phyloP scores from a whole-genome alignment of 139 green algal species.

The Tetradesmus lagerheimii region DNA sequence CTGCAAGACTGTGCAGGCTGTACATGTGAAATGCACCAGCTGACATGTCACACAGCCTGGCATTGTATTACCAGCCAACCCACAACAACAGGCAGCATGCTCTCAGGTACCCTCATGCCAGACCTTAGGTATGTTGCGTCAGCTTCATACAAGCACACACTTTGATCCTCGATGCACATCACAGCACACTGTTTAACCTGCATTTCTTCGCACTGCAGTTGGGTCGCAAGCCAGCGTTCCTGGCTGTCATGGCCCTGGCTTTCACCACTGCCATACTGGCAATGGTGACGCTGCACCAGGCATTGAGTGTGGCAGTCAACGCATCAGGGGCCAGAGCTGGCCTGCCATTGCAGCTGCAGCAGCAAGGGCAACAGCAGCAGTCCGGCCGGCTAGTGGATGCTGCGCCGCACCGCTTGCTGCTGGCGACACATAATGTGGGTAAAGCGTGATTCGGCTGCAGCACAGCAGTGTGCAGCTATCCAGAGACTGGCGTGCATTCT shows the following conservation, averaged over 20 bases:
- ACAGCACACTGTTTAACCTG: no score
- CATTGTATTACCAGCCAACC: no score
- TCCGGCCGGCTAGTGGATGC: background rate
- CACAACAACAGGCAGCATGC: no score
- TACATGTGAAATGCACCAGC: background rate
- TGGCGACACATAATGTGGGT: slow-evolving; percentile 76
- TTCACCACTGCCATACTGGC: background rate
- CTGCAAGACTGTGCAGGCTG: background rate
- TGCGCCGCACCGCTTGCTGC: slow-evolving; percentile 54
- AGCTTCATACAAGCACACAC: no score
- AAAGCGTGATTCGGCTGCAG: no score
- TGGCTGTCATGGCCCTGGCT: background rate
- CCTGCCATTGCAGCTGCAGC: background rate
- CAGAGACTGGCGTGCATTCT: background rate
- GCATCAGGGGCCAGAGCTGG: background rate
- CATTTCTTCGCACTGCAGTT: background rate
- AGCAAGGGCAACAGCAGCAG: background rate
- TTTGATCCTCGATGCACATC: no score
- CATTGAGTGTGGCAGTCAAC: background rate
- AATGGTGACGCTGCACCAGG: background rate
- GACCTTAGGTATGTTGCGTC: no score
- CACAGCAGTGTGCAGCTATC: slow-evolving; percentile 26
- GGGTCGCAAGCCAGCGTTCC: background rate
- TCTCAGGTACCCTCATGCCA: no score
- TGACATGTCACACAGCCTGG: no score